Conservation (phyloP, 208 protist species). For the Trypanosomatidae sp. region DNA sequence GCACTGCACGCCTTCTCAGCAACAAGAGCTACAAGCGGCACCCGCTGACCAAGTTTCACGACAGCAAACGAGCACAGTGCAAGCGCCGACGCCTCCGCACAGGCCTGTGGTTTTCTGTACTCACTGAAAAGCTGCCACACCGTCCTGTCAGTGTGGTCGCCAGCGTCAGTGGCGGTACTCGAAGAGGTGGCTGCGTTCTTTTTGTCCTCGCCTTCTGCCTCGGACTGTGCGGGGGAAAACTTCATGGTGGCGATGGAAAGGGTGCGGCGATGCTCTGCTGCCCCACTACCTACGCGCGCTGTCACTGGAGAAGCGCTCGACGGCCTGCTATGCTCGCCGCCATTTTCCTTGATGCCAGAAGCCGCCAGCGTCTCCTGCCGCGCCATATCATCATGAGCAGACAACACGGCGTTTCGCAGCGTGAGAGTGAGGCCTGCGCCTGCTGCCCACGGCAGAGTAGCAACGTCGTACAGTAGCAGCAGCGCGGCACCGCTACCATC, state of each 20-base stretch:
- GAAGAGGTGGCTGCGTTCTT: background rate
- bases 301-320: background rate
- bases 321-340: background rate
- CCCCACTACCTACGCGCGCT: background rate
- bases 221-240: background rate
- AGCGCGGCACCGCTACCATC: background rate
- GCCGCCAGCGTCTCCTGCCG: background rate
- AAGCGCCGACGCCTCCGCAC: conserved; percentile 3
- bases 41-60: conserved; percentile 15
- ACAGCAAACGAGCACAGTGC: conserved; percentile 10
- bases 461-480: background rate
- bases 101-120: conserved; percentile 4
- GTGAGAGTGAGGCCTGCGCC: background rate
- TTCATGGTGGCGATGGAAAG: background rate
- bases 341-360: background rate
- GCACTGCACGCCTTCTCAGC: conserved; percentile 16
- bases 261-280: background rate
- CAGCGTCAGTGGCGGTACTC: background rate
- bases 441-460: background rate
- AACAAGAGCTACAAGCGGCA: conserved; percentile 15
- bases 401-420: background rate
- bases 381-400: background rate
- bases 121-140: background rate
- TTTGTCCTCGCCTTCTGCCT: background rate
- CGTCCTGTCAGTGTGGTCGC: background rate